These are phyloP conservation scores for Curvularia verruculosa DNA, from an alignment of 2,329 filamentous ascomycete genomes.

Conservation along the genomic window DNA sequence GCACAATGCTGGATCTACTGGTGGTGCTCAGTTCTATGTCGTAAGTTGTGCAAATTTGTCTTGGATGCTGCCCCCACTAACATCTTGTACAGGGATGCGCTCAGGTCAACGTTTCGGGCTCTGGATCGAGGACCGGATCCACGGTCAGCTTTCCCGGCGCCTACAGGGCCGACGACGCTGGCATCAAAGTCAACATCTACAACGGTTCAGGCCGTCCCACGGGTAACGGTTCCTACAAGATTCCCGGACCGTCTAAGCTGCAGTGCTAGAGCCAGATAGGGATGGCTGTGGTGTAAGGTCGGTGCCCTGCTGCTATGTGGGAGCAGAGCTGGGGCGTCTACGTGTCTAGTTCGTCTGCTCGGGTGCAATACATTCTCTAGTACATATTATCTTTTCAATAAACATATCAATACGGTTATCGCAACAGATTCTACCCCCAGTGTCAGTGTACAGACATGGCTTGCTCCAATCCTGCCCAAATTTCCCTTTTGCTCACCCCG, in stretches of 20 bases:
- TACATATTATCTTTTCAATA: background rate
- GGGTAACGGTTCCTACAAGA: slow-evolving; percentile 51
- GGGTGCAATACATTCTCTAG: background rate
- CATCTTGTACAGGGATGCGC: slow-evolving; percentile 32
- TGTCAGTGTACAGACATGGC: background rate
- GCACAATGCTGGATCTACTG: slow-evolving; percentile 43
- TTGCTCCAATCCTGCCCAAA: background rate
- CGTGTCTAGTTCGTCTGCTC: background rate
- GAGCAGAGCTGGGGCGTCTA: background rate
- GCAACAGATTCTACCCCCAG: background rate
- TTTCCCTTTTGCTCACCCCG: background rate
- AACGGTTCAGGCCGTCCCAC: slow-evolving; percentile 27
- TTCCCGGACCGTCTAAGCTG: slow-evolving; percentile 59
- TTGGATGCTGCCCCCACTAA: background rate
- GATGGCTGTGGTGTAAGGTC: background rate
- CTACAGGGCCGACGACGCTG: slow-evolving; percentile 39
- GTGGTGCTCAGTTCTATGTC: slow-evolving; percentile 54
- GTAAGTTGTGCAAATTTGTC: background rate
- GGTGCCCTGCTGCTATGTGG: background rate
- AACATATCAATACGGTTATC: background rate
- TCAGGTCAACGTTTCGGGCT: slow-evolving; percentile 44
- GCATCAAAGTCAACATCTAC: slow-evolving; percentile 43
- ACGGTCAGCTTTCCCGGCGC: slow-evolving; percentile 47
- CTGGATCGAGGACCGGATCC: slow-evolving; percentile 23
- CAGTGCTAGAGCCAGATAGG: slow-evolving; percentile 51